Conservation (phyloP, 2,329 filamentous ascomycete genomes). For the Endoconidiophora polonica region DNA sequence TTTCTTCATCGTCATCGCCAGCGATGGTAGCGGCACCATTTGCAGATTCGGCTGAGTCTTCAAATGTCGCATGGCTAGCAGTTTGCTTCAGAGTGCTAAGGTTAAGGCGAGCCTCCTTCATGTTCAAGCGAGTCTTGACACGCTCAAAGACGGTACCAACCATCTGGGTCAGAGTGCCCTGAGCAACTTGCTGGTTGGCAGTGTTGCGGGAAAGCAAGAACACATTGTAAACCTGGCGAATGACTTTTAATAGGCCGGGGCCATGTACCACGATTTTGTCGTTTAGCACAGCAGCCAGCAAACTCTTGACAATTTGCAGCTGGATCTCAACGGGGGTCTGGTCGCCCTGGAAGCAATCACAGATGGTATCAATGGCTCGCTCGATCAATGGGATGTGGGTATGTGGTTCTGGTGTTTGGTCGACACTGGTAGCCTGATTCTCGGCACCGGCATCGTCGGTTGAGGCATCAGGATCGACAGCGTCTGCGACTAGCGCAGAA, state of each 20-base stretch:
- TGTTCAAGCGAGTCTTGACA: conserved; percentile 69
- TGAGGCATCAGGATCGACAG: neutral
- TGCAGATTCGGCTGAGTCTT: conserved; percentile 19
- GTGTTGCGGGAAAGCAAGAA: conserved; percentile 89
- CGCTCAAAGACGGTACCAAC: conserved; percentile 94
- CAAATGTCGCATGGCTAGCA: conserved; percentile 34
- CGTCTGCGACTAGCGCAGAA: neutral
- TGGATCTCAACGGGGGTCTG: conserved; percentile 83
- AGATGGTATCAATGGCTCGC: conserved; percentile 95
- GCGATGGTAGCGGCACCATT: conserved; percentile 23
- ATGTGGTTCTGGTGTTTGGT: neutral
- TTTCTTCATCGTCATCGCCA: conserved; percentile 22
- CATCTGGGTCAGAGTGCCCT: conserved; percentile 96
- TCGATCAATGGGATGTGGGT: conserved; percentile 63
- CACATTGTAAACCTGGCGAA: conserved; percentile 97
- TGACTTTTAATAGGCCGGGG: conserved; percentile 85
- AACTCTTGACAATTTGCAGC: conserved; percentile 93
- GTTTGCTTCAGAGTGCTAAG: conserved; percentile 34
- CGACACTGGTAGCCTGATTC: neutral
- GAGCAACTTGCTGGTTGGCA: conserved; percentile 90
- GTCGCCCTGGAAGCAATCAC: conserved; percentile 96
- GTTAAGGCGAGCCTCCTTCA: conserved; percentile 64
- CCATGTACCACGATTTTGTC: conserved; percentile 98
- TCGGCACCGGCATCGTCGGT: neutral
- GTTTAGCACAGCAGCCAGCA: conserved; percentile 87